Conservation (phyloP, 2,329 filamentous ascomycete genomes). For the Raffaelea arxii region DNA sequence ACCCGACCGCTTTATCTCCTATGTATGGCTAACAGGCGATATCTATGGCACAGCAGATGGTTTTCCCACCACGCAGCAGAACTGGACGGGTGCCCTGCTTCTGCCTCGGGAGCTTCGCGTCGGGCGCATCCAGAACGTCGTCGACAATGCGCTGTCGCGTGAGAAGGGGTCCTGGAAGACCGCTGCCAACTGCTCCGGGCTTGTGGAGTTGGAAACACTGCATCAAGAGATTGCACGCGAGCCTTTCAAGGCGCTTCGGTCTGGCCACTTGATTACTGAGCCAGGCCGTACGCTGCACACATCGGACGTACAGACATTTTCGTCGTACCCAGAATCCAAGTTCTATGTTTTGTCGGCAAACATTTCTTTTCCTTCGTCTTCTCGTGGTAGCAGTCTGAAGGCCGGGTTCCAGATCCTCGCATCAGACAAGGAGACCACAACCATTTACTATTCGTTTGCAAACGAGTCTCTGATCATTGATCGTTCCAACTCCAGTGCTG, state of each 20-base stretch:
- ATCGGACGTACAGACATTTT: background rate
- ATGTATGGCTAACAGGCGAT: constrained; percentile 2
- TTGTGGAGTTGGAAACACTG: constrained; percentile 1
- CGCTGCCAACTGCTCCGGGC: background rate
- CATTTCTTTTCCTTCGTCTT: background rate
- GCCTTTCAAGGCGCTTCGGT: background rate
- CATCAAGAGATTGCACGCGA: constrained; percentile 2
- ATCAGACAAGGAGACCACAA: background rate
- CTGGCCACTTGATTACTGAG: background rate
- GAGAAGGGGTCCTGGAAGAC: background rate
- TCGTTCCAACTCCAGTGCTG: constrained; percentile 1
- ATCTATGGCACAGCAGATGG: constrained; percentile 1
- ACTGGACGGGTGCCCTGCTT: constrained; percentile 3
- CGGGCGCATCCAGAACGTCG: background rate
- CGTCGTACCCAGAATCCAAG: background rate
- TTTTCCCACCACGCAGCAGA: constrained; percentile 2
- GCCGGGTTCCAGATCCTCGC: constrained; percentile 3
- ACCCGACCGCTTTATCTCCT: constrained; percentile 1
- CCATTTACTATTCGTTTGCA: constrained; percentile 1
- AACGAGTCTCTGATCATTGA: constrained; percentile 3
- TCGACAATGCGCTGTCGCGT: background rate
- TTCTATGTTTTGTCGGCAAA: background rate
- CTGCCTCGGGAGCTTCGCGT: constrained; percentile 1
- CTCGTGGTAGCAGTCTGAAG: constrained; percentile 2
- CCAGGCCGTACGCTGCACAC: constrained; percentile 1